Evolutionary conservation across 192 early-diverging fungal species (phyloP).

Genomic region (Paraglomus brasilianum): DNA sequence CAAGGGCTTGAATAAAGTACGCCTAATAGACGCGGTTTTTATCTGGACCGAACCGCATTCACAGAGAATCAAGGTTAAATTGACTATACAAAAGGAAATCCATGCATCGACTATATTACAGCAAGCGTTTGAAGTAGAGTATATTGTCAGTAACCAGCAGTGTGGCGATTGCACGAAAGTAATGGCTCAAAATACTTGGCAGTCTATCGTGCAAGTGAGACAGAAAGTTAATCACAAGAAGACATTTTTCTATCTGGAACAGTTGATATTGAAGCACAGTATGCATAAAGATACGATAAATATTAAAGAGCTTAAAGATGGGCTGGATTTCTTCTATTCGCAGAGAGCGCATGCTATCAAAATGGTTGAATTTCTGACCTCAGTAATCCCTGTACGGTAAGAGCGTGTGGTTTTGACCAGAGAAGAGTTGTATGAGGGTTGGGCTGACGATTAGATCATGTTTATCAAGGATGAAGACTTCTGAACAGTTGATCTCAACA

Average conservation of each 20-base stretch:
- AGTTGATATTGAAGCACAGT: conserved; percentile 97
- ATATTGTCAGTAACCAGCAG: conserved; percentile 85
- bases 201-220: conserved; percentile 94
- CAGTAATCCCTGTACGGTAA: conserved; percentile 79
- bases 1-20: conserved; percentile 86
- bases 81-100: conserved; percentile 98
- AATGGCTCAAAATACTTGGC: conserved; percentile 98
- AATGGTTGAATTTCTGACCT: conserved; percentile 92
- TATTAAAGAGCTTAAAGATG: conserved; percentile 95
- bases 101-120: conserved; percentile 94
- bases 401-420: background rate
- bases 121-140: conserved; percentile 96
- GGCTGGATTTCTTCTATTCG: conserved; percentile 95
- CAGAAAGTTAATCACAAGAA: conserved; percentile 98
- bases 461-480: conserved; percentile 71
- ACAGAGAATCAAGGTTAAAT: conserved; percentile 91
- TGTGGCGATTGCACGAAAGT: conserved; percentile 94
- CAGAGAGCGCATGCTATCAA: conserved; percentile 87
- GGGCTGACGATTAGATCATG: background rate
- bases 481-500: conserved; percentile 94
- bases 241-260: conserved; percentile 97
- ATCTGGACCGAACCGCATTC: conserved; percentile 95
- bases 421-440: background rate
- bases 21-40: conserved; percentile 95
- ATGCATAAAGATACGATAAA: conserved; percentile 97